A percentile compares a stretch with the other conserved stretches of the same genome.
These are phyloP conservation scores for Cryptococcus sp. DNA, from an alignment of 1,284 basidiomycete genomes.

Conservation along the genomic window DNA sequence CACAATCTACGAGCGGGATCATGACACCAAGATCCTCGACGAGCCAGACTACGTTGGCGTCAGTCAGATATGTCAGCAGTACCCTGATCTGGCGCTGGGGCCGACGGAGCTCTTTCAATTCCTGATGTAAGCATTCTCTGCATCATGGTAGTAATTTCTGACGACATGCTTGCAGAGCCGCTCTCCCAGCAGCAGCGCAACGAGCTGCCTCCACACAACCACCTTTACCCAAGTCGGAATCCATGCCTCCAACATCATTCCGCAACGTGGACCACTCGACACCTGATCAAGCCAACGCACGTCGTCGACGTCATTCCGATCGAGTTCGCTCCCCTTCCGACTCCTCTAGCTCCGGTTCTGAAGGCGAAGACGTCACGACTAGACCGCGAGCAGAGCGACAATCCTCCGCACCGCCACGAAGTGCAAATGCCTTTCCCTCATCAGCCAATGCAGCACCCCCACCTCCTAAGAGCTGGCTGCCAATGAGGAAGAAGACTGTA, in stretches of 20 bases:
- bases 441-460: slow-evolving; percentile 9
- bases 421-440: slow-evolving; percentile 8
- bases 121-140: slow-evolving; percentile 28
- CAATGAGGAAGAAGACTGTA: slow-evolving; percentile 33
- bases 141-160: neutral
- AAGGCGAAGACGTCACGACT: slow-evolving; percentile 23
- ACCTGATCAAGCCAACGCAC: slow-evolving; percentile 13
- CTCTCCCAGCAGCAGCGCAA: slow-evolving; percentile 8
- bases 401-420: slow-evolving; percentile 23
- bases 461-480: slow-evolving; percentile 8
- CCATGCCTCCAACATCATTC: slow-evolving; percentile 28
- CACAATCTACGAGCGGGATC: slow-evolving; percentile 28
- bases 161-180: neutral
- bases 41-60: slow-evolving; percentile 31
- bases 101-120: slow-evolving; percentile 40
- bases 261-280: slow-evolving; percentile 22
- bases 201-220: slow-evolving; percentile 19
- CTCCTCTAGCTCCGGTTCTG: slow-evolving; percentile 35
- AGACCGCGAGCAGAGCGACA: slow-evolving; percentile 19
- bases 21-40: slow-evolving; percentile 36
- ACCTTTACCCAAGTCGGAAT: slow-evolving; percentile 21
- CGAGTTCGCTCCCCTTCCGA: slow-evolving; percentile 48
- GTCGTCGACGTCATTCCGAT: slow-evolving; percentile 36
- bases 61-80: slow-evolving; percentile 20
- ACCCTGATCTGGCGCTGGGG: slow-evolving; percentile 32